phyloP scores from a whole-genome alignment of 768 basidiomycete genomes.

The Obba rivulosa region DNA sequence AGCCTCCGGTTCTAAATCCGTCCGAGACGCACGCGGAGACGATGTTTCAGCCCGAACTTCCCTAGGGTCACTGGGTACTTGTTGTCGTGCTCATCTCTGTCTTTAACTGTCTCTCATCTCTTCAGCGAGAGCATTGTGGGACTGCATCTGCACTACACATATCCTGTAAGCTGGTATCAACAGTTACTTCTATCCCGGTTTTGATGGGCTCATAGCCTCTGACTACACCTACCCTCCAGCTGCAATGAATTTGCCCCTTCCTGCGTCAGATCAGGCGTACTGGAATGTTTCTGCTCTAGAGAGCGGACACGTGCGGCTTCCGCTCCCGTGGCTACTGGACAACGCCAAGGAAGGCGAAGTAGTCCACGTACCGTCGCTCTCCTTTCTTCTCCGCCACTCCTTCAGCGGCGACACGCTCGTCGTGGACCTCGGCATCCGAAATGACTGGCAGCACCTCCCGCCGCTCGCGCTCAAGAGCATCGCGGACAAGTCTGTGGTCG shows the following conservation, averaged over 20 bases:
- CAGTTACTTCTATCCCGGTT: too few species aligned
- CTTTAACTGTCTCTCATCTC: too few species aligned
- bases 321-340: conserved; percentile 7
- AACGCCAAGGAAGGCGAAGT: conserved; percentile 7
- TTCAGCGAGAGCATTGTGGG: too few species aligned
- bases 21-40: too few species aligned
- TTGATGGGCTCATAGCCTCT: too few species aligned
- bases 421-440: conserved; percentile 54
- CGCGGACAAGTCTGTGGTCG: not conserved
- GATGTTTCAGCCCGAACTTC: too few species aligned
- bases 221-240: too few species aligned
- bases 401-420: conserved; percentile 23
- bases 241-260: not conserved
- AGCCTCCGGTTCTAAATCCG: too few species aligned
- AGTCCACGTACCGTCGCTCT: conserved; percentile 20
- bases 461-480: not conserved
- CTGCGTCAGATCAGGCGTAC: conserved; percentile 5
- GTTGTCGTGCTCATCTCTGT: too few species aligned
- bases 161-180: too few species aligned
- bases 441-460: conserved; percentile 25
- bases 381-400: conserved; percentile 49
- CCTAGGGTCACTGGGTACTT: too few species aligned
- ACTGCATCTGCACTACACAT: too few species aligned
- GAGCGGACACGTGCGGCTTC: conserved; percentile 3
- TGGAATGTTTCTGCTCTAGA: conserved; percentile 9